Conservation (phyloP, 1,284 basidiomycete genomes). For the Ustilago vetiveriae region DNA sequence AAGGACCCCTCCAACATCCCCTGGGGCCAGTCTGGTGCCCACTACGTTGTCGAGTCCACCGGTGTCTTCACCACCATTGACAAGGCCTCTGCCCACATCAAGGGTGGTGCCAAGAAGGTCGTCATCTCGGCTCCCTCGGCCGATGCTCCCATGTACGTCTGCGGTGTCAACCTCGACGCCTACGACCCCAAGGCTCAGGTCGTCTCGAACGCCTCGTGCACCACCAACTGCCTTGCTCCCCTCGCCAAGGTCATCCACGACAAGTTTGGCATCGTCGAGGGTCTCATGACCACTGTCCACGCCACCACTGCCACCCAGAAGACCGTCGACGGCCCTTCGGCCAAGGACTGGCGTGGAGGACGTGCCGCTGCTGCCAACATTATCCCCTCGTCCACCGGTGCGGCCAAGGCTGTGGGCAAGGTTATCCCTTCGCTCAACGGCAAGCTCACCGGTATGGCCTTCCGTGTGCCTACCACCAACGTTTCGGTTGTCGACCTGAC, state of each 20-base stretch:
- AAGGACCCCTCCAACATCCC: constrained; percentile 86
- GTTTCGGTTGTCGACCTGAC: constrained; percentile 99
- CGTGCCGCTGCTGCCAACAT: constrained; percentile 98
- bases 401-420: constrained; percentile 97
- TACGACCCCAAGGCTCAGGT: constrained; percentile 89
- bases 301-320: constrained; percentile 88
- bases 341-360: constrained; percentile 79
- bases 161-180: constrained; percentile 92
- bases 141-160: constrained; percentile 88
- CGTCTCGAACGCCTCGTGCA: constrained; percentile 99
- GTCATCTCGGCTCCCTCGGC: constrained; percentile 98
- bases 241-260: constrained; percentile 98
- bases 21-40: constrained; percentile 83
- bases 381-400: constrained; percentile 98
- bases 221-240: constrained; percentile 94
- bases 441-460: constrained; percentile 91
- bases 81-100: constrained; percentile 91
- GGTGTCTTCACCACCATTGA: constrained; percentile 97
- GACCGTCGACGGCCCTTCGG: constrained; percentile 84
- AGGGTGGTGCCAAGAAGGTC: constrained; percentile 99
- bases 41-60: constrained; percentile 97
- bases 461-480: constrained; percentile 97
- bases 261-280: constrained; percentile 70
- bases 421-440: constrained; percentile 97
- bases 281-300: constrained; percentile 98